phyloP scores from a whole-genome alignment of 1,284 basidiomycete genomes.

The Exobasidium rhododendri region DNA sequence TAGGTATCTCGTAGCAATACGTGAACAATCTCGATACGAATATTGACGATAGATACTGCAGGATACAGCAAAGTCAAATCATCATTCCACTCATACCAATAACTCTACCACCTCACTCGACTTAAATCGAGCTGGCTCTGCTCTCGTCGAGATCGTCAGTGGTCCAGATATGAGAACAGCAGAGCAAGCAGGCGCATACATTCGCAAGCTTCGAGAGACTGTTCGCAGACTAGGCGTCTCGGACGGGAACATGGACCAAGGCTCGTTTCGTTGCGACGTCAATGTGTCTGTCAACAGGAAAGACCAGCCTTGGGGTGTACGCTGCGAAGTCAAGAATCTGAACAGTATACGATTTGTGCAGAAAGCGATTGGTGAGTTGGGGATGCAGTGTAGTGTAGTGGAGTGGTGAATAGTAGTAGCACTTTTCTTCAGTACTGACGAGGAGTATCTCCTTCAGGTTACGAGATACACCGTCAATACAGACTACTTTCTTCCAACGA shows the following conservation, averaged over 20 bases:
- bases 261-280: conserved; percentile 77
- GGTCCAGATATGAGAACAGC: conserved; percentile 85
- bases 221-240: conserved; percentile 80
- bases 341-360: conserved; percentile 85
- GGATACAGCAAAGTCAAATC: conserved; percentile 89
- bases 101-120: conserved; percentile 63
- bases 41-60: conserved; percentile 3
- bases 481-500: conserved; percentile 61
- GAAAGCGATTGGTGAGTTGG: conserved; percentile 73
- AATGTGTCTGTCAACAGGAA: conserved; percentile 69
- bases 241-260: conserved; percentile 94
- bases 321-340: conserved; percentile 96
- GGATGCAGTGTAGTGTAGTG: not conserved
- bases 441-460: conserved; percentile 56
- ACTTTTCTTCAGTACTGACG: not conserved
- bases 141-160: conserved; percentile 93
- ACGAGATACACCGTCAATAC: conserved; percentile 72
- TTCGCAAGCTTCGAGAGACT: conserved; percentile 75
- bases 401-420: not conserved
- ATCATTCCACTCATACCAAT: conserved; percentile 57
- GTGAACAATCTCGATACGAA: conserved; percentile 5
- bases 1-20: conserved; percentile 59
- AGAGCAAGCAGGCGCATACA: conserved; percentile 86
- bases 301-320: conserved; percentile 70
- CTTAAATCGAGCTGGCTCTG: conserved; percentile 83